Conservation (phyloP, 805 yeast genomes). For the Phaffomyces thermotolerans region DNA sequence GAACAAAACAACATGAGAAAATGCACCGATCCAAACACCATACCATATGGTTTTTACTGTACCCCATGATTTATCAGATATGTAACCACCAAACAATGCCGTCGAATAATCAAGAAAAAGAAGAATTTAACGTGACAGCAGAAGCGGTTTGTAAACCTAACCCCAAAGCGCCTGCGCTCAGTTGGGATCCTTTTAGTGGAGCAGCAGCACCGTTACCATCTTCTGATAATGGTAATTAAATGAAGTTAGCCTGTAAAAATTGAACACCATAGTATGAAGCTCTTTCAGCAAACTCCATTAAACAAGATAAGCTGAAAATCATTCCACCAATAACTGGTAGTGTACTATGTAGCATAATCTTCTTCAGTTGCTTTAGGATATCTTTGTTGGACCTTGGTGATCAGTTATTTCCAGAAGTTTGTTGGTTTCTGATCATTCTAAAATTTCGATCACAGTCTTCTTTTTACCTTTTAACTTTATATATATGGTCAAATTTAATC, state of each 20-base stretch:
- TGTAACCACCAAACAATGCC: constrained; percentile 66
- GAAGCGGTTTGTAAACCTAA: constrained; percentile 58
- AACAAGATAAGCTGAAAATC: constrained; percentile 39
- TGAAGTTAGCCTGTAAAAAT: constrained; percentile 71
- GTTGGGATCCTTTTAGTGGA: constrained; percentile 12
- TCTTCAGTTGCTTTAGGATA: constrained; percentile 37
- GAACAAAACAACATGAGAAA: constrained; percentile 57
- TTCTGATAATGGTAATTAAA: constrained; percentile 43
- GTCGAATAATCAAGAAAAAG: constrained; percentile 78
- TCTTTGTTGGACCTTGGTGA: no score
- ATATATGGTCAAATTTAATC: no score
- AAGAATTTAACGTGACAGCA: constrained; percentile 63
- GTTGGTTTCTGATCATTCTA: no score
- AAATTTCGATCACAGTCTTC: no score
- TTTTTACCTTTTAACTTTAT: no score
- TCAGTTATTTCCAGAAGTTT: no score
- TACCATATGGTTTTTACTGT: constrained; percentile 59
- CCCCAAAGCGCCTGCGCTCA: constrained; percentile 47
- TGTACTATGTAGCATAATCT: constrained; percentile 25
- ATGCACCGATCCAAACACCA: constrained; percentile 49
- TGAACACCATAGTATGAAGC: constrained; percentile 75
- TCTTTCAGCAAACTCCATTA: constrained; percentile 75
- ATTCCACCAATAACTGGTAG: constrained; percentile 34
- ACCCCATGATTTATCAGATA: constrained; percentile 70
- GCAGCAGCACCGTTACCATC: constrained; percentile 29